A percentile compares a stretch with the other conserved stretches of the same genome.
Conservation (phyloP, 2,329 filamentous ascomycete genomes). For the Phialophora chinensis region DNA sequence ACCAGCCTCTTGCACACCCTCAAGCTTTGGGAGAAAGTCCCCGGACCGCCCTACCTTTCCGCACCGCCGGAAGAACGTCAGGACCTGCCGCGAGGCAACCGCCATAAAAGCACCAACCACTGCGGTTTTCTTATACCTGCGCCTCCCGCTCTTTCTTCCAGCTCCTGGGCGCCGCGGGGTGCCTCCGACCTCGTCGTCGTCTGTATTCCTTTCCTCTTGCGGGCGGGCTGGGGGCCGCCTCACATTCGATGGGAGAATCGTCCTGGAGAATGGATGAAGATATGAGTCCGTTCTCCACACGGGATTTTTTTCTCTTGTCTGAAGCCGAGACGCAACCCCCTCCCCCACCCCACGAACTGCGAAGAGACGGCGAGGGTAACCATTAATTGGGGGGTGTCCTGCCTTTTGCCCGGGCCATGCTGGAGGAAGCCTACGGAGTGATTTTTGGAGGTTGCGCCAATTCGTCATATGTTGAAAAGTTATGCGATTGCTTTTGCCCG, state of each 20-base stretch:
- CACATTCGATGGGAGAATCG: slow-evolving; percentile 2
- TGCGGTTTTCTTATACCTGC: slow-evolving; percentile 67
- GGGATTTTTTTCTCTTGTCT: slow-evolving; percentile 2
- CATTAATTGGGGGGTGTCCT: slow-evolving; percentile 40
- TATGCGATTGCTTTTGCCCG: slow-evolving; percentile 90
- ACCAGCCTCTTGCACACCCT: slow-evolving; percentile 42
- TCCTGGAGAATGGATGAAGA: slow-evolving; percentile 72
- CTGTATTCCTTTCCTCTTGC: slow-evolving; percentile 51
- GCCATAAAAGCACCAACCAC: slow-evolving; percentile 91
- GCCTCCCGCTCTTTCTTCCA: slow-evolving; percentile 60
- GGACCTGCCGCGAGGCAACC: slow-evolving; percentile 88
- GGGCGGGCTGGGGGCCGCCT: background rate
- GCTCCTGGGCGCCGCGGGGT: slow-evolving; percentile 46
- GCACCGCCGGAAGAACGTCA: slow-evolving; percentile 47
- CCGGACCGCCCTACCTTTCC: slow-evolving; percentile 75
- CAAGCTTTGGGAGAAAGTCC: slow-evolving; percentile 99
- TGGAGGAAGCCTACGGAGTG: slow-evolving; percentile 27
- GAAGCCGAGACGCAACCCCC: slow-evolving; percentile 39
- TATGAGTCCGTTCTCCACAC: slow-evolving; percentile 72
- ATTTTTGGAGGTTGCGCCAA: slow-evolving; percentile 53
- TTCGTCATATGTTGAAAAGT: slow-evolving; percentile 97
- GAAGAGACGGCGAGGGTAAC: slow-evolving; percentile 49
- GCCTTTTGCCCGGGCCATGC: slow-evolving; percentile 13
- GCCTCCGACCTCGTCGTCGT: slow-evolving; percentile 56
- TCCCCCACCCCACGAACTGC: slow-evolving; percentile 46